Evolutionary conservation across 768 basidiomycete genomes (phyloP).

Genomic region (Pleurotus pulmonarius): DNA sequence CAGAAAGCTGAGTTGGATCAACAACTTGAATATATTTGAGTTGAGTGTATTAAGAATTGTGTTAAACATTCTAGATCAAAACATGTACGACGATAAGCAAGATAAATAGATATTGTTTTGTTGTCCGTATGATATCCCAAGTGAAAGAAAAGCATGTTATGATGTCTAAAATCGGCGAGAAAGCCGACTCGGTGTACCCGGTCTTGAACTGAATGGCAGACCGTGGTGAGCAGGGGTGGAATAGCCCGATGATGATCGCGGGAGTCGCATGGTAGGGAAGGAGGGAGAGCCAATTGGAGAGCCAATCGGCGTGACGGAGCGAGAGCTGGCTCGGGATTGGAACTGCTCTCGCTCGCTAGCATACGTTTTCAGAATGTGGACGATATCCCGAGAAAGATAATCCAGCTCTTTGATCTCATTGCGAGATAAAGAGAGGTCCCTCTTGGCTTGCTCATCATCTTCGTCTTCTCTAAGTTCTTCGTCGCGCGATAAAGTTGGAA

Average conservation of each 20-base stretch:
- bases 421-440: conserved; percentile 52
- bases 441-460: conserved; percentile 42
- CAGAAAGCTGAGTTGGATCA: no score
- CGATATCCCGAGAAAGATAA: conserved; percentile 67
- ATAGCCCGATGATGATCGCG: conserved; percentile 50
- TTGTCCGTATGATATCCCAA: no score
- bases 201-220: conserved; percentile 50
- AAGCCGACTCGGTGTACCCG: conserved; percentile 60
- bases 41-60: no score
- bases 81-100: no score
- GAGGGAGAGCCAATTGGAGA: conserved; percentile 57
- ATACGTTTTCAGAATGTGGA: conserved; percentile 68
- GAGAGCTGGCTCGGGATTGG: conserved; percentile 59
- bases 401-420: conserved; percentile 77
- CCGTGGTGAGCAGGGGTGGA: conserved; percentile 49
- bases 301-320: conserved; percentile 61
- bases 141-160: neutral
- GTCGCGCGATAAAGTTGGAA: conserved; percentile 36
- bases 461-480: conserved; percentile 47
- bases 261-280: conserved; percentile 29
- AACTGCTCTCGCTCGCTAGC: conserved; percentile 57
- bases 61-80: no score
- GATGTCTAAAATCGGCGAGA: conserved; percentile 29
- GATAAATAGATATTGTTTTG: no score
- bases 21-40: no score